Evolutionary conservation across 2,329 filamentous ascomycete genomes (phyloP).

Genomic region (Nothopassalora personata): DNA sequence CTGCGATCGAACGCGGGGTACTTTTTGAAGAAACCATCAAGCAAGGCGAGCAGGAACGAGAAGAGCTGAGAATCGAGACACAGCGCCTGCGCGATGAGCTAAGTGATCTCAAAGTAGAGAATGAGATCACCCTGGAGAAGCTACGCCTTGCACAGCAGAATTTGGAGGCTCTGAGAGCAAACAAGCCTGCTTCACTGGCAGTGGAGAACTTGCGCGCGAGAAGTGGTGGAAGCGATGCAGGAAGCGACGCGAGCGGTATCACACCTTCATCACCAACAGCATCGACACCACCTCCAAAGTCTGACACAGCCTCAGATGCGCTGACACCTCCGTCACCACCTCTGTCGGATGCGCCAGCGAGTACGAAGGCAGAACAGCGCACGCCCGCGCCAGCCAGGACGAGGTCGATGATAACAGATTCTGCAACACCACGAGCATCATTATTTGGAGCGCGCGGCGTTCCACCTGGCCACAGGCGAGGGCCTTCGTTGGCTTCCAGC

Average conservation of each 20-base stretch:
- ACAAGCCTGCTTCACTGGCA: constrained; percentile 47
- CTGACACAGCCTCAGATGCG: constrained; percentile 58
- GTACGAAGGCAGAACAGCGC: constrained; percentile 38
- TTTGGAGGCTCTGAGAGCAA: constrained; percentile 46
- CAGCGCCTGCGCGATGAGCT: constrained; percentile 88
- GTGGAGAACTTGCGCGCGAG: constrained; percentile 41
- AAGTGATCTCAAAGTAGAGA: constrained; percentile 88
- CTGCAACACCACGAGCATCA: constrained; percentile 50
- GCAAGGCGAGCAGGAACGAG: constrained; percentile 84
- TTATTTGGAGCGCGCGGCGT: constrained; percentile 38
- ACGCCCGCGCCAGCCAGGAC: constrained; percentile 38
- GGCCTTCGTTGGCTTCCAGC: constrained; percentile 49
- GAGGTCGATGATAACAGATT: constrained; percentile 48
- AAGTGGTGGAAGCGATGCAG: constrained; percentile 47
- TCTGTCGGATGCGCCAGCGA: constrained; percentile 75
- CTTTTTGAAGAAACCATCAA: constrained; percentile 95
- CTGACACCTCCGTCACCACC: constrained; percentile 89
- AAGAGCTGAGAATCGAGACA: constrained; percentile 79
- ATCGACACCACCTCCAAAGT: constrained; percentile 74
- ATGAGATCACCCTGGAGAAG: constrained; percentile 91
- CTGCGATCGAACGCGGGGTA: constrained; percentile 84
- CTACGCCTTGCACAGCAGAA: constrained; percentile 63
- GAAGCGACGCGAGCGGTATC: constrained; percentile 56
- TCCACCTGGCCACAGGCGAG: constrained; percentile 47
- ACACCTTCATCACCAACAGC: constrained; percentile 84